phyloP scores from a whole-genome alignment of 495 filamentous ascomycete genomes.

The Bacidia gigantensis region DNA sequence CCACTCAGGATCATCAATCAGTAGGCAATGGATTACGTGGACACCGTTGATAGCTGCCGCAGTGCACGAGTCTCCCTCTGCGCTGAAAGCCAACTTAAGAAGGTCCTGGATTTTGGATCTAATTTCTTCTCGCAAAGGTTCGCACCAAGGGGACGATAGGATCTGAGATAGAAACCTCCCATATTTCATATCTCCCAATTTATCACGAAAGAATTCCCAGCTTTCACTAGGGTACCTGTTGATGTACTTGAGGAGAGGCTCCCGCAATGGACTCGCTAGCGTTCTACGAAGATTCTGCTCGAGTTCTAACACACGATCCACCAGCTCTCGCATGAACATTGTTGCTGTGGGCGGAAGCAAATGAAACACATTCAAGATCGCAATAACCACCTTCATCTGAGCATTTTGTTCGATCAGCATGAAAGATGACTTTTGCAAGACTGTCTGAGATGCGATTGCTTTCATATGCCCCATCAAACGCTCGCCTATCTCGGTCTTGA shows the following conservation, averaged over 20 bases:
- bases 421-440: slow-evolving; percentile 82
- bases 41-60: slow-evolving; percentile 77
- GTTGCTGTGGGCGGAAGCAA: slow-evolving; percentile 78
- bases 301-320: slow-evolving; percentile 77
- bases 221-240: slow-evolving; percentile 85
- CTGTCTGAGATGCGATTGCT: slow-evolving; percentile 64
- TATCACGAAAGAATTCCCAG: slow-evolving; percentile 60
- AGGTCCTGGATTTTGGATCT: slow-evolving; percentile 60
- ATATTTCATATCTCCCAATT: slow-evolving; percentile 67
- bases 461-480: slow-evolving; percentile 86
- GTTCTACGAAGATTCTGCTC: slow-evolving; percentile 79
- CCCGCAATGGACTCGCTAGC: slow-evolving; percentile 82
- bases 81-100: slow-evolving; percentile 45
- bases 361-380: slow-evolving; percentile 94
- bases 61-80: slow-evolving; percentile 47
- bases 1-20: slow-evolving; percentile 45
- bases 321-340: slow-evolving; percentile 75
- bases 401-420: slow-evolving; percentile 82
- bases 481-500: slow-evolving; percentile 95
- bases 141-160: slow-evolving; percentile 62
- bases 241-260: slow-evolving; percentile 85
- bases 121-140: slow-evolving; percentile 57
- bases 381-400: slow-evolving; percentile 82
- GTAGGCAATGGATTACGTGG: slow-evolving; percentile 66
- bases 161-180: slow-evolving; percentile 93